Base-by-base conservation (phyloP, 2,329 filamentous ascomycete genomes). In the Hypomyces rosellus region DNA sequence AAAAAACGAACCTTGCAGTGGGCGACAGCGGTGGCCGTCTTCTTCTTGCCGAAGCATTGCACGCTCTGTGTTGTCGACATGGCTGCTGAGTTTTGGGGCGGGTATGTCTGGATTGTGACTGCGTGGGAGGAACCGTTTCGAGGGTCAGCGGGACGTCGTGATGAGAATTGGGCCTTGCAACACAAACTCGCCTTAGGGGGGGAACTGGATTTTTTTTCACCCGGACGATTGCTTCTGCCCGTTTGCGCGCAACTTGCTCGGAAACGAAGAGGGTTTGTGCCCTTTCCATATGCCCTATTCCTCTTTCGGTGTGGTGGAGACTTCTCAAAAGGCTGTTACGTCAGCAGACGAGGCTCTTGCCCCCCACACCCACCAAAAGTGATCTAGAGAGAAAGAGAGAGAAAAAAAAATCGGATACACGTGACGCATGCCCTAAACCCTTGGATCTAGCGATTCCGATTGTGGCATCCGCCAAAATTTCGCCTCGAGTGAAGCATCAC, bases 21-120 rank as follows among this genome's bases (percentile, higher is more conserved):
- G 74, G 89, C 89, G 78, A 95, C 89, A 69, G 85, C 85, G 61
- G 85, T 88, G 67, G 89, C 89, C 71, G 84, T 90, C 83, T 88
- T 89, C 84, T 91, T 91, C 86, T 96, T 96, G 86, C 91, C 91
- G 88, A 97, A 96, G 88, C 90, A 96, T 84, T 96, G 90, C 69
- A 90, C 87, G 76, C 83, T 87, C 78, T 88, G 85, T 66, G 81
- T 78, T 68, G 81, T 78, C 75, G 87, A 85, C 84, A 89, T 89
- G 75, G 70, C 88, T 78, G 72, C 70, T 69, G 66, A 6, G 8
- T 30, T 30, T 30, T 20, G 20, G 25, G 25, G 25, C 25, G 25
- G 25, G 25, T 30, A 61, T 63, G 62, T 53, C 40, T 34, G 45
- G 46, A 52, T 47, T 50, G 46, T 39, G 34, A 34, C 25, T 48